These are phyloP conservation scores for Chrysopogon serrulatus DNA, from an alignment of 176 grass and related monocot genomes.

Conservation along the genomic window DNA sequence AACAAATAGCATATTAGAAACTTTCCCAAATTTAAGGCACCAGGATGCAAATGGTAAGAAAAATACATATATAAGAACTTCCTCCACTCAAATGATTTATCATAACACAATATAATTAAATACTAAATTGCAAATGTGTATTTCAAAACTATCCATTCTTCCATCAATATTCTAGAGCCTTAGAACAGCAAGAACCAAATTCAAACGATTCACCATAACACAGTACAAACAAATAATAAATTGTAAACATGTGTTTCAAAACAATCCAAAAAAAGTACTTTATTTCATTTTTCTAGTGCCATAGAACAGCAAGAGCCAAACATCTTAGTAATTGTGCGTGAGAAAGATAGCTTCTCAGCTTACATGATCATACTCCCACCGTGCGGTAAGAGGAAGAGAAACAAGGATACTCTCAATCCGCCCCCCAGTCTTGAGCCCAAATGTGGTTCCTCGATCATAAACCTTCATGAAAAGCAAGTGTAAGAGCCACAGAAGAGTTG, in stretches of 20 bases:
- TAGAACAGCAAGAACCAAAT: not conserved
- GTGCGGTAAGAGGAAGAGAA: conserved; percentile 78
- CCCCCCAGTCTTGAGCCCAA: conserved; percentile 94
- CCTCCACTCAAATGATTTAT: not conserved
- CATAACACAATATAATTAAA: not conserved
- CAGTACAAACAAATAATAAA: not conserved
- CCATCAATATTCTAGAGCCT: not conserved
- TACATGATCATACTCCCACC: conserved; percentile 99
- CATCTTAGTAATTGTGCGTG: not conserved
- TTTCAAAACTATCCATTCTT: not conserved
- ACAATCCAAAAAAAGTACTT: not conserved
- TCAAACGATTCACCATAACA: too few species aligned
- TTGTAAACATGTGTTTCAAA: not conserved
- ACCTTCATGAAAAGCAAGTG: conserved; percentile 41
- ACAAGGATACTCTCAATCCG: conserved; percentile 97
- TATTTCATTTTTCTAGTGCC: not conserved
- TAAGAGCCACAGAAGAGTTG: not conserved
- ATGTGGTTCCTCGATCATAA: conserved; percentile 94
- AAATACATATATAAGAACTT: not conserved
- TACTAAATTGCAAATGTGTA: not conserved
- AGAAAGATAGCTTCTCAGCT: conserved; percentile 6
- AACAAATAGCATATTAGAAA: conserved; percentile 10
- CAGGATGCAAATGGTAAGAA: not conserved
- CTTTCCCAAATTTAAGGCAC: not conserved
- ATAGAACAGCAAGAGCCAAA: not conserved